Evolutionary conservation across 352 stramenopile species (phyloP), one percentile per base, ranked within the genome.

Genomic region (Halophytophthora polymorphica): DNA sequence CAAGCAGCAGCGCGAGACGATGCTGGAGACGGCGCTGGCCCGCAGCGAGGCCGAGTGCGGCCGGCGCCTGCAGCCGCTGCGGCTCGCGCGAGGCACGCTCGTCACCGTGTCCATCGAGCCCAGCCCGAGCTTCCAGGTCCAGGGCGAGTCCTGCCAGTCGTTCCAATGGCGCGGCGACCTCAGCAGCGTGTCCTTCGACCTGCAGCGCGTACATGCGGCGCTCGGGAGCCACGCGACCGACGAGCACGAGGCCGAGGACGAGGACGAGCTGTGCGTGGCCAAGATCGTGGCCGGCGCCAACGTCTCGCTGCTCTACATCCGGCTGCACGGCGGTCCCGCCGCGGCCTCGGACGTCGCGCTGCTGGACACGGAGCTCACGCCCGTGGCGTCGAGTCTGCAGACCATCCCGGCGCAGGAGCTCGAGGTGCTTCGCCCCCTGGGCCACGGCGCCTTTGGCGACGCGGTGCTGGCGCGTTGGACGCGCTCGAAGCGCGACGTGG

Each of bases 141-240:
- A 71, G 14, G 75, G 73, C 1, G 71, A 83, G 2, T 58, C 70
- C 11, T 82, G 66, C 42, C 84, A 86, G 45, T 80, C 73, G 2
- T 87, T 90, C 34, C 69, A 68, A n/a, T 88, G 80, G 77, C 51
- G 57, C 40, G 77, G 74, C 14, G 66, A 82, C n/a, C 56, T 90
- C 15, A 71, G 66, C 15, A 57, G 74, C 8, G 69, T 90, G 0
- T 83, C 71, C 17, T 90, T 90, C 57, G 69, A 84, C 19, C 45
- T 90, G 21, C 65, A 60, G 21, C 69, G 76, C 34, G 65, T 70
- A 38, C 45, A 31, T 8, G 38, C 57, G 31, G 31, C 4, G 25
- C 25, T 31, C 8, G 25, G 25, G 4, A 31, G 33, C 22, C 49
- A 53, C 7, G 33, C 37, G 17, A 31, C 35, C 15, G 34, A 49